Percentiles rank a stretch among this genome's conserved stretches.
Evolutionary conservation across 2,329 filamentous ascomycete genomes (phyloP).

Genomic region (Hypoxylon sp.): DNA sequence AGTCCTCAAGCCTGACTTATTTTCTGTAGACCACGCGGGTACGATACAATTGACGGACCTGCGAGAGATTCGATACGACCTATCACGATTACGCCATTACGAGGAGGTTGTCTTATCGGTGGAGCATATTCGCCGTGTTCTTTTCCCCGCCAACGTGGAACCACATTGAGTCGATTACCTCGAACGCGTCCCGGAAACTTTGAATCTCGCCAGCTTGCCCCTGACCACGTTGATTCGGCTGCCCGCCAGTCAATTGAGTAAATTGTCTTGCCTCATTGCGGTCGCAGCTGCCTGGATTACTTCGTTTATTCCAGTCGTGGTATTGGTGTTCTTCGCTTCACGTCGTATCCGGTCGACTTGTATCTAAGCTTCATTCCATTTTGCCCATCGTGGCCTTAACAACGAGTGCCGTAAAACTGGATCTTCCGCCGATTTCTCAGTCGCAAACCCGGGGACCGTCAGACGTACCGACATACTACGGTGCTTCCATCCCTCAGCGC

Average conservation of each 20-base stretch:
- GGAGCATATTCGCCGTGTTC: constrained; percentile 30
- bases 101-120: constrained; percentile 22
- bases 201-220: constrained; percentile 18
- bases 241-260: constrained; percentile 35
- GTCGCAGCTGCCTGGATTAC: constrained; percentile 17
- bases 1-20: constrained; percentile 29
- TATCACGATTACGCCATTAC: constrained; percentile 42
- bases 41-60: constrained; percentile 40
- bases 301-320: constrained; percentile 28
- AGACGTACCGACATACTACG: constrained; percentile 76
- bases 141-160: constrained; percentile 33
- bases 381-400: constrained; percentile 46
- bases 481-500: constrained; percentile 72
- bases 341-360: constrained; percentile 36
- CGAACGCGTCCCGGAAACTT: constrained; percentile 27
- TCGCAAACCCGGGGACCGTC: constrained; percentile 82
- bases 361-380: constrained; percentile 29
- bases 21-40: constrained; percentile 25
- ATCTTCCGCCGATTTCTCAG: constrained; percentile 88
- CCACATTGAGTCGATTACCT: constrained; percentile 33
- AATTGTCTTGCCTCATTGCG: constrained; percentile 8
- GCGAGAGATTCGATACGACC: constrained; percentile 41
- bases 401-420: constrained; percentile 85
- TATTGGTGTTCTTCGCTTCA: constrained; percentile 31
- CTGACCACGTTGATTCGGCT: constrained; percentile 22